A percentile compares a stretch with the other conserved stretches of the same genome.
Evolutionary conservation across 2,329 filamentous ascomycete species (phyloP).

Genomic region (Fusarium dimerum): DNA sequence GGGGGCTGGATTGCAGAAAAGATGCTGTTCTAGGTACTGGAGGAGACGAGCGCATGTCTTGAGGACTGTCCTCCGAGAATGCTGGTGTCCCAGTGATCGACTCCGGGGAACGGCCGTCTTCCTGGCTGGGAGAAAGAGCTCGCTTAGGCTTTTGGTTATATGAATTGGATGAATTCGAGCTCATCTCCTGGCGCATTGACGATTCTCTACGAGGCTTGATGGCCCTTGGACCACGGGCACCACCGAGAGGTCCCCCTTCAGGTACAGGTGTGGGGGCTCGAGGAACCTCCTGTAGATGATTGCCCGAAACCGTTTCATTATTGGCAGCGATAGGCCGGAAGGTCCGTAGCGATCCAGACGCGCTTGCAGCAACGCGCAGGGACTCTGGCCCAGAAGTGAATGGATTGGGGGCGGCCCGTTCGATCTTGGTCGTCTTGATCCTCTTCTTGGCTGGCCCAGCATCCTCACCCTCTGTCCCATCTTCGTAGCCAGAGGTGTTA

Average conservation of each 20-base stretch:
- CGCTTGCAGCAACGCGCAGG: slow-evolving; percentile 86
- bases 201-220: slow-evolving; percentile 60
- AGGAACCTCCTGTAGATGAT: slow-evolving; percentile 70
- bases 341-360: slow-evolving; percentile 81
- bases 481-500: slow-evolving; percentile 75
- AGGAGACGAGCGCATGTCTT: slow-evolving; percentile 86
- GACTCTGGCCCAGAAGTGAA: slow-evolving; percentile 78
- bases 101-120: slow-evolving; percentile 57
- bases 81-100: slow-evolving; percentile 54
- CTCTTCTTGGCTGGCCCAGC: slow-evolving; percentile 61
- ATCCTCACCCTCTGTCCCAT: slow-evolving; percentile 62
- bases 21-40: slow-evolving; percentile 68
- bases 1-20: slow-evolving; percentile 60
- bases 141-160: slow-evolving; percentile 40
- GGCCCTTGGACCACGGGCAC: slow-evolving; percentile 27
- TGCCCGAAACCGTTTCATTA: slow-evolving; percentile 43
- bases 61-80: slow-evolving; percentile 67
- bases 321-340: slow-evolving; percentile 71
- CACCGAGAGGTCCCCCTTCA: slow-evolving; percentile 36
- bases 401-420: slow-evolving; percentile 69
- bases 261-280: slow-evolving; percentile 78
- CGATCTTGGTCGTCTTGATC: slow-evolving; percentile 73
- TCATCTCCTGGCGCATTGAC: slow-evolving; percentile 52
- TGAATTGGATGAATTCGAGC: slow-evolving; percentile 47
- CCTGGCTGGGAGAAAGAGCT: slow-evolving; percentile 46